Base-by-base conservation (phyloP, 768 basidiomycete genomes). In the Amanita thiersii region DNA sequence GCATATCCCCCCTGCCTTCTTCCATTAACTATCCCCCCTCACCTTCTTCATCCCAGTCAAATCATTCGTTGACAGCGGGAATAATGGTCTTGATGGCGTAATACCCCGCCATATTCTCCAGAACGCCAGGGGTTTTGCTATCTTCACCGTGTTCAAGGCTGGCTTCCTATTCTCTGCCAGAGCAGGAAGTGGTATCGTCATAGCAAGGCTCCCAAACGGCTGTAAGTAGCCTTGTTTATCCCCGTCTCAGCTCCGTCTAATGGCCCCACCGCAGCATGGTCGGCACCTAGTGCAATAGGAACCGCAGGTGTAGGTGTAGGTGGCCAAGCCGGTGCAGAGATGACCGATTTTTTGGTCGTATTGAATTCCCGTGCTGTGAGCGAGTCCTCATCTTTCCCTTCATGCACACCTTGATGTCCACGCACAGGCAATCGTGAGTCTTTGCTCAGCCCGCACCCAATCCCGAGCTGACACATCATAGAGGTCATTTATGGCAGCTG, bases 401-500 rank as follows among this genome's bases (percentile, higher is more conserved):
- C 38, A 31, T 29, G 37, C n/a, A 31, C 38, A 15, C 44, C 23
- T 24, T 19, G 20, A 37, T 43, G 43, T 50, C 26, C 14, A 40
- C 25, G 50, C 9, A 35, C 45, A 86, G 79, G 77, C 79, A 31
- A 75, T 85, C 43, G 81, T 85, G 57, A 63, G 81, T 64, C n/a
- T 33, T 17, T 19, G 10, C 14, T 23, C 2, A 28, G 1, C 10
- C 7, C 1, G 18, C 4, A 3, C 8, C 4, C 30, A 25, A 15
- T 19, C 11, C 18, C 48, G 24, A 46, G 31, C 5, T 40, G 21
- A 34, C 47, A 26, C 19, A 14, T 19, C 26, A 28, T 54, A 86
- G 77, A 73, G 66, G 61, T 81, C 85, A 1, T 98, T 99, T 64
- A 98, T 98, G 94, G 73, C 91, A 9, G 84, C 91, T 11, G 94